Base-by-base conservation (phyloP, 768 basidiomycete species). In the Gymnopilus junonius region DNA sequence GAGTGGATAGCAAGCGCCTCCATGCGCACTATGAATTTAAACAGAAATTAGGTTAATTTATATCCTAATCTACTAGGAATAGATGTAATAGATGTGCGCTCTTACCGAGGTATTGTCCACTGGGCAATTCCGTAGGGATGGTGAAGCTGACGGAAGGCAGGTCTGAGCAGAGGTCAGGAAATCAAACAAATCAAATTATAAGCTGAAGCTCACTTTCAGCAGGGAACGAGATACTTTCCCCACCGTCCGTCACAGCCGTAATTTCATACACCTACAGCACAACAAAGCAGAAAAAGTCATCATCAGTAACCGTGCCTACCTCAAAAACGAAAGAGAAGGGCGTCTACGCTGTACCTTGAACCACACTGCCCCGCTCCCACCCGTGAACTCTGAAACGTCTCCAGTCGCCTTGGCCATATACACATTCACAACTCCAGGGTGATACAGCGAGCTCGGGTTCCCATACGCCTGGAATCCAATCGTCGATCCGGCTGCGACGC, bases 321-420 rank as follows among this genome's bases (percentile, higher is more conserved):
- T n/a, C n/a, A n/a, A n/a, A 2, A 25, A 8, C 11, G 11, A 27
- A 1, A 25, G 12, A 25, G 8, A 8, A 2, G 45, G 27, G 21
- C 10, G 2, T 42, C 3, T 2, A 48, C 20, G 4, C 37, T 20
- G 20, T 34, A 73, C 77, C 66, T 79, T 78, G 74, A 82, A 82
- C 80, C 81, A 82, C 42, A 79, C 79, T 35, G 59, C 58, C 58
- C 82, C 82, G 56, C 75, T 74, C 23, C 80, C 80, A 46, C 77
- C 79, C 69, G 76, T 81, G 37, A 63, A 65, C 37, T 75, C 67
- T 11, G 67, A 65, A 51, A 40, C 51, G 42, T 58, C 3, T 69
- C 69, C 23, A 2, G 82, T 80, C 4, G 83, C 83, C 65, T 77
- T 80, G 23, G 83, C 83, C 77, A 79, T 77, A 70, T 79, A 79